A percentile compares a stretch with the other conserved stretches of the same genome.
These are phyloP conservation scores for Stygiomarasmius scandens DNA, from an alignment of 1,284 basidiomycete genomes.

Conservation along the genomic window DNA sequence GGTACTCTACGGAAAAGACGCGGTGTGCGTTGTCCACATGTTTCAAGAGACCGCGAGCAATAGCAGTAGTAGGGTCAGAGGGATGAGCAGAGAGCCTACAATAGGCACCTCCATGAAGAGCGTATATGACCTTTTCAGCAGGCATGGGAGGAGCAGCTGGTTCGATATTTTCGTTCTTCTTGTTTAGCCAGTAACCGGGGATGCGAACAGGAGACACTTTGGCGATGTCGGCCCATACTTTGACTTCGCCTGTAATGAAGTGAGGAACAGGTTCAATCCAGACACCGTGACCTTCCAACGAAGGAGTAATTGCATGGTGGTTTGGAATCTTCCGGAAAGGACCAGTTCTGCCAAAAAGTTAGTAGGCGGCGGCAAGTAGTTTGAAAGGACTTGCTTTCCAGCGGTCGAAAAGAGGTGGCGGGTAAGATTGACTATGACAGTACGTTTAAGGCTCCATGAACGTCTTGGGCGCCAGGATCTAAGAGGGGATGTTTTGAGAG, in stretches of 20 bases:
- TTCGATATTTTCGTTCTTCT: slow-evolving; percentile 35
- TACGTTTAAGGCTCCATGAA: slow-evolving; percentile 43
- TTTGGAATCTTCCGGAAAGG: slow-evolving; percentile 35
- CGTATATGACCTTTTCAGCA: slow-evolving; percentile 55
- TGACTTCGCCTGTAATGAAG: slow-evolving; percentile 50
- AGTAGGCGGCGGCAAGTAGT: background rate
- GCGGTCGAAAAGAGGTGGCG: slow-evolving; percentile 31
- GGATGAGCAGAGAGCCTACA: slow-evolving; percentile 47
- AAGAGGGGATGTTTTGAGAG: background rate
- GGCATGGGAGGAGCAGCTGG: slow-evolving; percentile 38
- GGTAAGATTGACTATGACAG: slow-evolving; percentile 37
- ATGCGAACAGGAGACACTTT: slow-evolving; percentile 44
- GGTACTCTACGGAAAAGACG: slow-evolving; percentile 51
- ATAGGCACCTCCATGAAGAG: slow-evolving; percentile 56
- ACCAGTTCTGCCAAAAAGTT: slow-evolving; percentile 32
- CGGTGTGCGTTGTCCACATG: slow-evolving; percentile 41
- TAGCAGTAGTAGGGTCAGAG: slow-evolving; percentile 32
- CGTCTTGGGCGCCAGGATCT: slow-evolving; percentile 43
- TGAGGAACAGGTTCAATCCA: slow-evolving; percentile 53
- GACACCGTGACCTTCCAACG: slow-evolving; percentile 45
- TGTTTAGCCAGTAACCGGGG: slow-evolving; percentile 61
- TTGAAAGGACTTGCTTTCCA: slow-evolving; percentile 23
- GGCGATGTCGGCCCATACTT: slow-evolving; percentile 43
- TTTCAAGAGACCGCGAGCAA: slow-evolving; percentile 39
- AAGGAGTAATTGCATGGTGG: slow-evolving; percentile 41